Conservation (phyloP, 1,284 basidiomycete species). For the Kwoniella shivajii region DNA sequence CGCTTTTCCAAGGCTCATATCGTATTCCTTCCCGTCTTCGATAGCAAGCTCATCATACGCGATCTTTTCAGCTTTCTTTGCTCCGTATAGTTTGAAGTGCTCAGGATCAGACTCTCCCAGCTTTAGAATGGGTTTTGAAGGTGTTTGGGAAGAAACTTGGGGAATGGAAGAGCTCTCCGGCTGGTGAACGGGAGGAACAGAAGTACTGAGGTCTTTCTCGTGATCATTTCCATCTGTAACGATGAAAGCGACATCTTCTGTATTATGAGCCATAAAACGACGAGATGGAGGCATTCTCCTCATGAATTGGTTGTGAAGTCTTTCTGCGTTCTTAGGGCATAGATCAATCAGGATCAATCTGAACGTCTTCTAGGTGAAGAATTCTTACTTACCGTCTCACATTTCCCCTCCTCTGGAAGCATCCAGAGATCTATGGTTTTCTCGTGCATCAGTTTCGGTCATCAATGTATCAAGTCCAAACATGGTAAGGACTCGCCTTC, state of each 20-base stretch:
- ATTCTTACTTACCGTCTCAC: conserved; percentile 20
- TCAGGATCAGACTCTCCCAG: conserved; percentile 3
- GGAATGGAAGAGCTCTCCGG: no score
- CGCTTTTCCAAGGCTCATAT: conserved; percentile 63
- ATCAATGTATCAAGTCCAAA: not conserved
- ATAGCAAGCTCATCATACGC: conserved; percentile 16
- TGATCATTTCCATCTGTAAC: no score
- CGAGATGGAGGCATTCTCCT: conserved; percentile 10
- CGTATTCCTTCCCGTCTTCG: conserved; percentile 54
- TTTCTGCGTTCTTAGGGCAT: not conserved
- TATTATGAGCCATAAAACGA: not conserved
- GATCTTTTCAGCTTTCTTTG: conserved; percentile 14
- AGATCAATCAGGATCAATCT: not conserved
- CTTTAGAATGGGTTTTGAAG: not conserved
- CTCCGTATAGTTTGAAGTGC: conserved; percentile 6
- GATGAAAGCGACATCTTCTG: no score
- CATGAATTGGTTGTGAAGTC: conserved; percentile 8
- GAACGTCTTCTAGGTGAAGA: not conserved
- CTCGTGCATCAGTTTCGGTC: not conserved
- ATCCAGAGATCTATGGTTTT: conserved; percentile 28
- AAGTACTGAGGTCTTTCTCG: no score
- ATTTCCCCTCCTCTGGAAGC: conserved; percentile 22
- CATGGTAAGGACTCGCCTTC: conserved; percentile 25
- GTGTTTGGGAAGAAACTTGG: no score
- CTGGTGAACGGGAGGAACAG: no score